Conservation (phyloP, 2,329 filamentous ascomycete species). For the Colletotrichum sp. region DNA sequence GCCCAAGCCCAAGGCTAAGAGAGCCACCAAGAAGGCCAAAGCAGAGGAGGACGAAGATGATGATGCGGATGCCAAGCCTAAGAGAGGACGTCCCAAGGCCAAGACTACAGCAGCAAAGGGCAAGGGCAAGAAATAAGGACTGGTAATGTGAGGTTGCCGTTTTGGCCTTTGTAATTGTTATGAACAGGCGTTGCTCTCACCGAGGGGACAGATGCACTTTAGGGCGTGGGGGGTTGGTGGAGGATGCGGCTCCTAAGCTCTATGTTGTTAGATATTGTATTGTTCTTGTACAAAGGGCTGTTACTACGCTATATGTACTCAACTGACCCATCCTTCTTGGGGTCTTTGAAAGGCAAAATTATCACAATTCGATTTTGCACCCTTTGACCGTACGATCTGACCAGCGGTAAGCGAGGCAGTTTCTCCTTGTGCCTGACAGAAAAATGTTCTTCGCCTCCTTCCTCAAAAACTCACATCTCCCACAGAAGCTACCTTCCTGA, state of each 20-base stretch:
- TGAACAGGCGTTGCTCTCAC: background rate
- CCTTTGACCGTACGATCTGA: background rate
- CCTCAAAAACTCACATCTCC: background rate
- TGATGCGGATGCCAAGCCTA: conserved; percentile 58
- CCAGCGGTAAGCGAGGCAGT: background rate
- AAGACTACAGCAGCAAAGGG: conserved; percentile 47
- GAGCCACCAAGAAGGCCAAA: conserved; percentile 40
- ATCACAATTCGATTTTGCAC: background rate
- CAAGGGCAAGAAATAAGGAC: conserved; percentile 49
- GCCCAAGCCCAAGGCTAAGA: conserved; percentile 73
- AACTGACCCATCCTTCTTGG: background rate
- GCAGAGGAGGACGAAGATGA: conserved; percentile 54
- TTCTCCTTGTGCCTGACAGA: background rate
- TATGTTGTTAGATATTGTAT: background rate
- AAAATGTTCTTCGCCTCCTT: background rate
- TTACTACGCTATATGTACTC: background rate
- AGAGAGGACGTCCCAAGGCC: conserved; percentile 50
- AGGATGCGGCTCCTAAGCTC: background rate
- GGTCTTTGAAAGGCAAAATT: background rate
- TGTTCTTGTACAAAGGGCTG: background rate
- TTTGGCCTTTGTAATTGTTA: background rate
- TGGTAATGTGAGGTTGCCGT: background rate
- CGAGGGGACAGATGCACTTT: background rate
- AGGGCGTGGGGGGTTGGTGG: background rate
- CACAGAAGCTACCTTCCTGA: background rate